phyloP scores from a whole-genome alignment of 1,284 basidiomycete genomes.

The Bondarzewia mesenterica region DNA sequence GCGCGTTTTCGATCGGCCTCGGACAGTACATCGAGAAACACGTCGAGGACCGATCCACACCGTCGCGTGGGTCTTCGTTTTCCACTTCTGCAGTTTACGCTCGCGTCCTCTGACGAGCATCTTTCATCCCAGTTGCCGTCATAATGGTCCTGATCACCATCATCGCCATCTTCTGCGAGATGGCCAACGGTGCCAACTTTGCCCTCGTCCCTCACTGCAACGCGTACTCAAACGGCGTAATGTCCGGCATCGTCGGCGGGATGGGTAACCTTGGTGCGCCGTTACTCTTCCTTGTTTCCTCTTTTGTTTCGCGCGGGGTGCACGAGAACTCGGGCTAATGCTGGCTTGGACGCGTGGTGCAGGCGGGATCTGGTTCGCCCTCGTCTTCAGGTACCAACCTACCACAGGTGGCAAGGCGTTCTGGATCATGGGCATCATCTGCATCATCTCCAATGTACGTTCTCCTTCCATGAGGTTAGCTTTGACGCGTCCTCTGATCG shows the following conservation, averaged over 20 bases:
- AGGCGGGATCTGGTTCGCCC: conserved; percentile 36
- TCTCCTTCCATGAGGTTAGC: background rate
- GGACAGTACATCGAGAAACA: background rate
- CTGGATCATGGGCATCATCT: conserved; percentile 36
- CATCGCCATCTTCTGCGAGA: conserved; percentile 34
- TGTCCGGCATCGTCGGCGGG: conserved; percentile 42
- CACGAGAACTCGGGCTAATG: no score
- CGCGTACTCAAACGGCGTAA: background rate
- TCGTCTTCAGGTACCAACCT: conserved; percentile 43
- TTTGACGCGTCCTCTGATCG: no score
- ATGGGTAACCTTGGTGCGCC: conserved; percentile 39
- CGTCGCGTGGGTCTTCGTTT: background rate
- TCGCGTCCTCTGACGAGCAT: conserved; percentile 12
- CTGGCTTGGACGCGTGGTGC: no score
- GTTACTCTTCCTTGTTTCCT: no score
- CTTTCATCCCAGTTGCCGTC: conserved; percentile 14
- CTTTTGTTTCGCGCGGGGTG: no score
- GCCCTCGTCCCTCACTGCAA: conserved; percentile 47
- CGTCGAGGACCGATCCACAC: background rate
- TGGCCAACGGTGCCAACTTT: conserved; percentile 48
- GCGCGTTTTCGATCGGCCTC: conserved; percentile 7
- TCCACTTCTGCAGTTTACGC: background rate
- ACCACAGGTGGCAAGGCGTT: conserved; percentile 32
- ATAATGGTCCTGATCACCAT: conserved; percentile 25
- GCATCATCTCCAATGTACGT: conserved; percentile 16